Conservation (phyloP, 257 asterid species). For the Ehretia macrophylla region DNA sequence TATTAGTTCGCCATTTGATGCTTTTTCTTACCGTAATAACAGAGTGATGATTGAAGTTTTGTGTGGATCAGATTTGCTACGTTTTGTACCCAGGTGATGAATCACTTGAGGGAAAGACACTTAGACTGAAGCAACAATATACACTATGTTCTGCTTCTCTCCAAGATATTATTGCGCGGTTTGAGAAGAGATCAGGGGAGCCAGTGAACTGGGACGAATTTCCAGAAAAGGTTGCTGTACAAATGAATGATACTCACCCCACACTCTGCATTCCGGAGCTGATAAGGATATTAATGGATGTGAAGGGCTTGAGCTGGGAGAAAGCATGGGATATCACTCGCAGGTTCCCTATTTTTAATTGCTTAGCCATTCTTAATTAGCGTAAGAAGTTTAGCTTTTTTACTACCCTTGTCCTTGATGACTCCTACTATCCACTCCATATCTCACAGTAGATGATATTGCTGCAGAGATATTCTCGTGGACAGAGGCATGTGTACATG, state of each 20-base stretch:
- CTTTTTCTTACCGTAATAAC: background rate
- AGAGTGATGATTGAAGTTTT: background rate
- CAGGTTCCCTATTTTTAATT: conserved; percentile 25
- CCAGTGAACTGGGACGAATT: conserved; percentile 44
- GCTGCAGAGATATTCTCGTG: too few relatives aligned
- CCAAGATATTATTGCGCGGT: conserved; percentile 55
- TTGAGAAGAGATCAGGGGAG: conserved; percentile 49
- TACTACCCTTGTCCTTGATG: too few relatives aligned
- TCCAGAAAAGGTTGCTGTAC: conserved; percentile 59
- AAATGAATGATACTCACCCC: conserved; percentile 71
- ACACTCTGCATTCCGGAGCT: conserved; percentile 66
- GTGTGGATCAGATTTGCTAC: conserved; percentile 46
- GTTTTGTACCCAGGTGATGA: conserved; percentile 85
- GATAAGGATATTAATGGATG: conserved; percentile 48
- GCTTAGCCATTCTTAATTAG: too few relatives aligned
- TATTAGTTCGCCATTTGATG: background rate
- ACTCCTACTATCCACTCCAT: too few relatives aligned
- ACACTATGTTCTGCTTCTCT: conserved; percentile 69
- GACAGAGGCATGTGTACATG: too few relatives aligned
- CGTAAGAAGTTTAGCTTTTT: too few relatives aligned
- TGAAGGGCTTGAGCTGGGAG: conserved; percentile 56
- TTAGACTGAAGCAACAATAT: conserved; percentile 61
- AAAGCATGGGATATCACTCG: conserved; percentile 61
- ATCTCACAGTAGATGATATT: too few relatives aligned
- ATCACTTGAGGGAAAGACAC: conserved; percentile 56